These are phyloP conservation scores for Termitomyces heimii DNA, from an alignment of 768 basidiomycete species.

Conservation along the genomic window DNA sequence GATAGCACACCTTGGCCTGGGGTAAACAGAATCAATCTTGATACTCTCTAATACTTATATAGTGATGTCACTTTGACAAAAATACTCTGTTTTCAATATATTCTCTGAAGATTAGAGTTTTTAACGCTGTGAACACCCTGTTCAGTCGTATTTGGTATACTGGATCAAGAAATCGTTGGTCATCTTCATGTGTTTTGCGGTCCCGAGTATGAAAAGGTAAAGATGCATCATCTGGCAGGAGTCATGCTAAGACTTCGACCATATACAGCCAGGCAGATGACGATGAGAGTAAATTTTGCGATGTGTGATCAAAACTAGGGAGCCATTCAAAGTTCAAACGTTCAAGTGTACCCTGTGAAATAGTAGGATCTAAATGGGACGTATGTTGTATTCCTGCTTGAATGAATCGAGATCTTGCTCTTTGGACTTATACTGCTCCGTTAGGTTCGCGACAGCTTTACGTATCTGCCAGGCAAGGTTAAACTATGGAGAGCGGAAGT, in stretches of 20 bases:
- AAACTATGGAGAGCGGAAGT: constrained; percentile 9
- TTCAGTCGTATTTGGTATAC: not conserved
- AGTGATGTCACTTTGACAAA: no score
- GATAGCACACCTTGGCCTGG: not conserved
- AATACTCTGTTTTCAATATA: no score
- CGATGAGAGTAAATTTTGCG: not conserved
- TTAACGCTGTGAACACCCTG: not conserved
- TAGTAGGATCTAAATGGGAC: constrained; percentile 34
- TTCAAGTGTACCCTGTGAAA: not conserved
- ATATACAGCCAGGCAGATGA: constrained; percentile 1
- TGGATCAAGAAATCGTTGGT: not conserved
- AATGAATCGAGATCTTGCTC: constrained; percentile 80
- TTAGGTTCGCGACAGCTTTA: constrained; percentile 69
- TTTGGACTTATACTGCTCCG: constrained; percentile 85
- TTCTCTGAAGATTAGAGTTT: not conserved
- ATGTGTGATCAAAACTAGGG: not conserved
- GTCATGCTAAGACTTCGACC: not conserved
- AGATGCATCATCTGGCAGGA: not conserved
- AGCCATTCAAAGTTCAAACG: not conserved
- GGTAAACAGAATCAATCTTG: not conserved
- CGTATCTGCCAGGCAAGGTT: constrained; percentile 53
- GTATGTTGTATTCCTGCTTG: constrained; percentile 73
- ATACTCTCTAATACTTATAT: no score
- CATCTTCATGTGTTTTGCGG: not conserved
- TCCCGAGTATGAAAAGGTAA: not conserved